Percentiles rank a stretch among this genome's conserved stretches.
Evolutionary conservation across 2,329 filamentous ascomycete genomes (phyloP).

Genomic region (Botrytis tulipae): DNA sequence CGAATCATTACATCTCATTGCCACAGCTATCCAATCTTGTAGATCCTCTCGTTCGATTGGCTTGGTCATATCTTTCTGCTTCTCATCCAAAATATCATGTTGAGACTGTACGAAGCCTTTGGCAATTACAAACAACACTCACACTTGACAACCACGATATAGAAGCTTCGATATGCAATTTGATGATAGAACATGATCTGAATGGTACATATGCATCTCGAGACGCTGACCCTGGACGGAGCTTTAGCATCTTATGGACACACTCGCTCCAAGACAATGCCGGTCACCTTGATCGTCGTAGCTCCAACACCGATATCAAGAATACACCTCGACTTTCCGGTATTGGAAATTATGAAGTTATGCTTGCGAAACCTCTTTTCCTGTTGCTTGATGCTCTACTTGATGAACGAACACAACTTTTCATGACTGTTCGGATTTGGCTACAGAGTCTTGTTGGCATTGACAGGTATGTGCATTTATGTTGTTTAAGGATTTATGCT

Average conservation of each 20-base stretch:
- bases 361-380: conserved; percentile 79
- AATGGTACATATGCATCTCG: conserved; percentile 48
- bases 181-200: conserved; percentile 60
- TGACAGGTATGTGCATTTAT: conserved; percentile 52
- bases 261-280: conserved; percentile 64
- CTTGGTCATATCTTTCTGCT: conserved; percentile 82
- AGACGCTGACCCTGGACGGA: conserved; percentile 61
- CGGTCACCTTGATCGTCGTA: conserved; percentile 47
- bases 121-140: conserved; percentile 77
- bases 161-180: conserved; percentile 70
- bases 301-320: conserved; percentile 41
- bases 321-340: conserved; percentile 49
- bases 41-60: conserved; percentile 63
- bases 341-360: conserved; percentile 63
- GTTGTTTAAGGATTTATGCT: conserved; percentile 24
- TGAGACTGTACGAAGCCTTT: conserved; percentile 81
- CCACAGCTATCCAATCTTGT: conserved; percentile 62
- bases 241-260: conserved; percentile 78
- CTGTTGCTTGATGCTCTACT: conserved; percentile 75
- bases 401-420: conserved; percentile 70
- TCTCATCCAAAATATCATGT: conserved; percentile 89
- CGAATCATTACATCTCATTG: conserved; percentile 50
- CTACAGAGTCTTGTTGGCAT: conserved; percentile 65
- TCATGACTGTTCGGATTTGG: conserved; percentile 78
- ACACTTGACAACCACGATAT: conserved; percentile 68